Conservation (phyloP, 106 monocot genomes). For the Dioscorea zingiberensis region DNA sequence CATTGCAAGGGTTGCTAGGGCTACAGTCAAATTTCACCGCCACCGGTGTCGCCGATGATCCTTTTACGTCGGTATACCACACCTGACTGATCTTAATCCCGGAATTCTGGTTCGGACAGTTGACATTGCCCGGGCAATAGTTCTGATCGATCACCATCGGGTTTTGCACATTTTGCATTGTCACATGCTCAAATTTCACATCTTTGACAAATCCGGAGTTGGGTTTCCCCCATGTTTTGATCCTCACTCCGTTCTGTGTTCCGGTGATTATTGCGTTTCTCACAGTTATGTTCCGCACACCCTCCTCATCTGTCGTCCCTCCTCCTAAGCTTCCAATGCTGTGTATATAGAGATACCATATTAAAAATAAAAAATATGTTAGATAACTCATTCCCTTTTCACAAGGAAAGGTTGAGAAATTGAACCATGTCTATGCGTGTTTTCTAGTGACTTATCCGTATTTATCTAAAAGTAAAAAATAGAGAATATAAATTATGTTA, state of each 20-base stretch:
- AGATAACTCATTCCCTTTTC: no score
- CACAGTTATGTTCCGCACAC: slow-evolving; percentile 7
- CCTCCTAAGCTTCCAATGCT: slow-evolving; percentile 7
- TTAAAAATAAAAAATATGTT: no score
- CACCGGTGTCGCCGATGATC: slow-evolving; percentile 21
- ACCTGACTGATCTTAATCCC: slow-evolving; percentile 14
- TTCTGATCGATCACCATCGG: slow-evolving; percentile 12
- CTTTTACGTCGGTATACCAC: slow-evolving; percentile 5
- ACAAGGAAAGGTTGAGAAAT: no score
- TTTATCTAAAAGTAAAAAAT: no score
- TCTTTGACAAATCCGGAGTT: background rate
- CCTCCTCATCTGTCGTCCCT: background rate
- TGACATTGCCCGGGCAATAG: slow-evolving; percentile 5
- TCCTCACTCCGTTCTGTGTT: slow-evolving; percentile 8
- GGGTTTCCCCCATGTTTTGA: slow-evolving; percentile 14
- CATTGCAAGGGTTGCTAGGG: slow-evolving; percentile 21
- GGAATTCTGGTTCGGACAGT: slow-evolving; percentile 6
- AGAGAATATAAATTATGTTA: no score
- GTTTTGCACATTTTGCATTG: slow-evolving; percentile 3
- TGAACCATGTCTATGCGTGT: no score
- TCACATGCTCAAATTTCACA: slow-evolving; percentile 1
- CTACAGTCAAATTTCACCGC: slow-evolving; percentile 29
- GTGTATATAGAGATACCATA: background rate
- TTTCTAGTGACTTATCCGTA: no score
- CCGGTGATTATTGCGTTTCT: background rate